A percentile compares a stretch with the other conserved stretches of the same genome.
Conservation (phyloP, 495 filamentous ascomycete species). For the Tetracladium setigerum region DNA sequence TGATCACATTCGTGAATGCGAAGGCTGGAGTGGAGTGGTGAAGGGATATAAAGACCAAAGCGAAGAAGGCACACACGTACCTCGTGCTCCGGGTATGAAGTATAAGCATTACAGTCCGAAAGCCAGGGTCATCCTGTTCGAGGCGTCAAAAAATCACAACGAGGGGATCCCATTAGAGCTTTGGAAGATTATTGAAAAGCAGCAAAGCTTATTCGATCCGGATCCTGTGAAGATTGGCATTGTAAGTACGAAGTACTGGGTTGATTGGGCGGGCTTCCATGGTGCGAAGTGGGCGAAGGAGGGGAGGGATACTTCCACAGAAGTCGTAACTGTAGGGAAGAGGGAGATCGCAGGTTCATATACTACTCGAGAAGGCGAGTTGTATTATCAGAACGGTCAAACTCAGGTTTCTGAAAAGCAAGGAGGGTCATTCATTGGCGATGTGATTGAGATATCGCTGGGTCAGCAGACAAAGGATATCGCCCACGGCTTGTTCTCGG, state of each 20-base stretch:
- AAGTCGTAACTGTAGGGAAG: not conserved
- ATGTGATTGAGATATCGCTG: conserved; percentile 52
- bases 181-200: not conserved
- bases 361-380: too few species aligned
- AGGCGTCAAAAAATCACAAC: conserved; percentile 26
- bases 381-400: too few species aligned
- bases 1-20: conserved; percentile 63
- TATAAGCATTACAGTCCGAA: conserved; percentile 96
- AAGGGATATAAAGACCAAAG: conserved; percentile 67
- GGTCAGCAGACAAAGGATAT: conserved; percentile 63
- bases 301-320: conserved; percentile 4
- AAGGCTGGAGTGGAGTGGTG: conserved; percentile 72
- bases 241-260: conserved; percentile 39
- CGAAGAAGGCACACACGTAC: conserved; percentile 45
- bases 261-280: conserved; percentile 14
- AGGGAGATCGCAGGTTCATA: too few species aligned
- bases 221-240: conserved; percentile 37
- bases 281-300: not conserved
- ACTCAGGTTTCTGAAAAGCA: too few species aligned
- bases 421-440: conserved; percentile 22
- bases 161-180: conserved; percentile 1
- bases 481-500: conserved; percentile 80
- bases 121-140: conserved; percentile 79
- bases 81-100: conserved; percentile 95
- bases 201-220: not conserved